A percentile compares a stretch with the other conserved stretches of the same genome.
Conservation (phyloP, 1,139 yeast species). For the Pichia sp. region DNA sequence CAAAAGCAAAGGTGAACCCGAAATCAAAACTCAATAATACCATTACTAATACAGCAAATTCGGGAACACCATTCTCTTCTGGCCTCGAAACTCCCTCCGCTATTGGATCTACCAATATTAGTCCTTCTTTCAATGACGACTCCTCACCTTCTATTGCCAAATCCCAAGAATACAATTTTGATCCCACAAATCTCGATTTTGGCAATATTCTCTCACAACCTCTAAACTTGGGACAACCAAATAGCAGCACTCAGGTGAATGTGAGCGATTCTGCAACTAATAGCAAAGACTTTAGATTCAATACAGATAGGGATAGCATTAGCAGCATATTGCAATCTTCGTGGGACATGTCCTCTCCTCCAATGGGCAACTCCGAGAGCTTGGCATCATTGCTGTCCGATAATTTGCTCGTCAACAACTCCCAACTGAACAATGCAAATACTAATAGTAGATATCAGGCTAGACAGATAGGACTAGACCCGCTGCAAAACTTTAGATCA, state of each 20-base stretch:
- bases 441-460: conserved; percentile 1
- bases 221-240: no score
- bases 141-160: background rate
- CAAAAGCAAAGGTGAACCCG: background rate
- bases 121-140: background rate
- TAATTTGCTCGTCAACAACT: background rate
- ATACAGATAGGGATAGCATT: conserved; percentile 1
- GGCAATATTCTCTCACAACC: background rate
- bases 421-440: background rate
- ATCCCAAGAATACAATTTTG: background rate
- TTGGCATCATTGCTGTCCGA: conserved; percentile 18
- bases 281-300: background rate
- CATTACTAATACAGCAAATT: background rate
- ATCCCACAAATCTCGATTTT: background rate
- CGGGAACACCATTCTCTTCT: no score
- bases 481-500: conserved; percentile 24
- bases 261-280: no score
- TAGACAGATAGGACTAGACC: conserved; percentile 27
- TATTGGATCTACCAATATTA: no score
- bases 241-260: background rate
- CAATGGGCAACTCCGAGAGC: conserved; percentile 20
- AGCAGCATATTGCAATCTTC: conserved; percentile 15
- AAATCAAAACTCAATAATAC: background rate
- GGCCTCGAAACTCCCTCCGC: no score
- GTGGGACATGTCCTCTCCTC: conserved; percentile 25